Evolutionary conservation across 768 basidiomycete species (phyloP).

Genomic region (Hirschioporus abietinus): DNA sequence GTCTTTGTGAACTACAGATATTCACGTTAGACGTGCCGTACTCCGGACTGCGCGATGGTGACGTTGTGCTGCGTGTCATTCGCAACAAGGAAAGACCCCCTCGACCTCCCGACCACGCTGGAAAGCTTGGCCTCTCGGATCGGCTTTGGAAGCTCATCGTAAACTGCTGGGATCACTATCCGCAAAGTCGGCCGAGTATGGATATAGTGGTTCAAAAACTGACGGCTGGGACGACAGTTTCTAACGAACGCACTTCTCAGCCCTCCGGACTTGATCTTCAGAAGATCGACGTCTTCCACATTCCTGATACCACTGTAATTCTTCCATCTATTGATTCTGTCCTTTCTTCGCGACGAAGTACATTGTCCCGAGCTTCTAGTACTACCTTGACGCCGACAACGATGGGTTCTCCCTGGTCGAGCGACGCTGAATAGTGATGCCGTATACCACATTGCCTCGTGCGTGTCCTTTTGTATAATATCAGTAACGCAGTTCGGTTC

Average conservation of each 20-base stretch:
- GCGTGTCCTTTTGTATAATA: not conserved
- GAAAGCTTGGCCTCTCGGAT: not conserved
- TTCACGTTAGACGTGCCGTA: not conserved
- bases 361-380: not conserved
- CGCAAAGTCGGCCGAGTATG: not conserved
- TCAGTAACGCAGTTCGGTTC: not conserved
- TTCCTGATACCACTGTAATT: not conserved
- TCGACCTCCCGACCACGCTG: not conserved
- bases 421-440: not conserved
- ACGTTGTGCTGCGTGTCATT: not conserved
- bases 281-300: not conserved
- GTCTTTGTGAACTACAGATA: not conserved
- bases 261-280: not conserved
- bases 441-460: not conserved
- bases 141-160: not conserved
- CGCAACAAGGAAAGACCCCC: not conserved
- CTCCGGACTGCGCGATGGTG: not conserved
- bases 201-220: not conserved
- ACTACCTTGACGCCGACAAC: not conserved
- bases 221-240: not conserved
- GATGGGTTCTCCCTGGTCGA: not conserved
- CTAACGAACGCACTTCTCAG: not conserved
- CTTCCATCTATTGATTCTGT: not conserved
- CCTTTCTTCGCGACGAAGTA: not conserved
- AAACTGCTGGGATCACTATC: slow-evolving; percentile 1